Base-by-base conservation (phyloP, 108 stramenopile species). In the Cyclostephanos tholiformis region DNA sequence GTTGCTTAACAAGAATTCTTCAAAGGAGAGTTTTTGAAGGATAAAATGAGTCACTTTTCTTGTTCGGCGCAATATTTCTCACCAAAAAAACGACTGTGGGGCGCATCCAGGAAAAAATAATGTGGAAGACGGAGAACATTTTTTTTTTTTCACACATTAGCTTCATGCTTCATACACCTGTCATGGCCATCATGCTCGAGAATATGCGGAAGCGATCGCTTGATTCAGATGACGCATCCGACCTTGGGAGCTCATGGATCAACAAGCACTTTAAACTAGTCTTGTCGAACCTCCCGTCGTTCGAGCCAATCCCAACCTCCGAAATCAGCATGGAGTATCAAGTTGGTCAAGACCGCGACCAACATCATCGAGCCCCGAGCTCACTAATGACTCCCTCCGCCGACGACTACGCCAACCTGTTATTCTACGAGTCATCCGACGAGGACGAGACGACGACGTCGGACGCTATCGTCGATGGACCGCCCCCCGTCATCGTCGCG, bases 401-500 rank as follows among this genome's bases (percentile, higher is more conserved):
- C 17, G 76, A 61, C 16, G 69, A 77, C 50, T 77, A 71, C 38
- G 69, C 69, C 48, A 77, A 77, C 52, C 76, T 77, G 20, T 32
- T 77, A 13, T 77, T 77, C 51, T 56, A 27, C 56, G 61, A 55
- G 53, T 27, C 67, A 2, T 65, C 56, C 51, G 64, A 65, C n/a
- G 74, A 74, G 43, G 74, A 74, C 38, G 74, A 67, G 67, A 70
- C 22, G 39, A 32, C 30, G 30, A 35, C 49, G 39, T 2, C 32
- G 58, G 57, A 35, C 36, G 38, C 35, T 11, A 3, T 1, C 19
- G 32, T 32, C 32, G 32, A 32, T 4, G 32, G 8, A 41, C 14
- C 44, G 44, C 14, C 44, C 44, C 12, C 0, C 41, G 41, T 41
- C 41, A 12, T 41, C 4, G 41, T 41, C 41, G 41, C 41, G 11